Conservation (phyloP, 306 rosid species). For the Luffa acutangula region DNA sequence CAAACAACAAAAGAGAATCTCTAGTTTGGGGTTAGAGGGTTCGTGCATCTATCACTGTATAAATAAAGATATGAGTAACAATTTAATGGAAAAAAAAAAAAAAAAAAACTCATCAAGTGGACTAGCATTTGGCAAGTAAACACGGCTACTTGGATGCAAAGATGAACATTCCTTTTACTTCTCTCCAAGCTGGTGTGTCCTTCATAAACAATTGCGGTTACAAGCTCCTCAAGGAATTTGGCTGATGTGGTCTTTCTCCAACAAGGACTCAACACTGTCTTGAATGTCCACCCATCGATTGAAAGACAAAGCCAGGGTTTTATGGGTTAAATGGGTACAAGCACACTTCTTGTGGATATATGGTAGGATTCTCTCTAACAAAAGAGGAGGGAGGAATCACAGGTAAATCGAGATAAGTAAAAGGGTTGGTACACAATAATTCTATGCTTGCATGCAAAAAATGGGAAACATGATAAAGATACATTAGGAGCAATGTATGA, state of each 20-base stretch:
- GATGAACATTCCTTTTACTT: not conserved
- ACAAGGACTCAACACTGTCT: not conserved
- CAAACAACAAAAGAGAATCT: not conserved
- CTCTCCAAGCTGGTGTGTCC: not conserved
- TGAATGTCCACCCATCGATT: not conserved
- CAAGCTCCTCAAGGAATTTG: not conserved
- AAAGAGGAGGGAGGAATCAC: not conserved
- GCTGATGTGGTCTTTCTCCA: not conserved
- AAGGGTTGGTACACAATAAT: too few species aligned
- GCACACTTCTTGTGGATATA: not conserved
- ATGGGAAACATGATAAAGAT: not conserved
- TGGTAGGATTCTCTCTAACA: not conserved
- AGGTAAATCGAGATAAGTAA: too few species aligned
- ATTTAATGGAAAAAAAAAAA: too few species aligned
- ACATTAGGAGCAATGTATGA: not conserved
- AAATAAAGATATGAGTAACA: too few species aligned
- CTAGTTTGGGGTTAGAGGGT: not conserved
- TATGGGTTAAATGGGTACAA: not conserved
- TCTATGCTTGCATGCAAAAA: not conserved
- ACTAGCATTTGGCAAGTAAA: too few species aligned
- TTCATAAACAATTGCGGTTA: too few species aligned
- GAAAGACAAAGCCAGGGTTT: not conserved
- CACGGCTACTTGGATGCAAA: not conserved
- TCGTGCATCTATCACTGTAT: not conserved
- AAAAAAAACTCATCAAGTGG: too few species aligned